Evolutionary conservation across 176 grass and related monocot species (phyloP).

Genomic region (Thalia dealbata): DNA sequence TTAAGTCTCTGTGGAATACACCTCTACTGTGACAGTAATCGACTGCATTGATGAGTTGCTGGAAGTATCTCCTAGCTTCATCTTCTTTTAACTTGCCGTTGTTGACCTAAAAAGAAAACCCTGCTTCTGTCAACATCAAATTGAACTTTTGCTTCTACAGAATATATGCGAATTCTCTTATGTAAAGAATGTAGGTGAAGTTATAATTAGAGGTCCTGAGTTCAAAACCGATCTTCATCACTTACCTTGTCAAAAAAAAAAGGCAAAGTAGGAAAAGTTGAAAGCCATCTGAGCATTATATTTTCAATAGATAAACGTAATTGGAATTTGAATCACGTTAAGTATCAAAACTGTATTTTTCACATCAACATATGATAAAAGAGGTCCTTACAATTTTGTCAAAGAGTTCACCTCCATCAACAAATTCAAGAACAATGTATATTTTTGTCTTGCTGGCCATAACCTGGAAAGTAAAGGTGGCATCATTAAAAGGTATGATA

Average conservation of each 20-base stretch:
- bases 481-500: neutral
- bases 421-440: constrained; percentile 99
- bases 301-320: neutral
- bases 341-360: no score
- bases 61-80: constrained; percentile 87
- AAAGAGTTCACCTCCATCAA: constrained; percentile 88
- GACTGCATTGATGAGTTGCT: constrained; percentile 94
- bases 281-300: neutral
- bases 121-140: neutral
- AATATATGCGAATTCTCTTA: neutral
- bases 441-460: constrained; percentile 94
- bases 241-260: no score
- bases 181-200: no score
- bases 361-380: neutral
- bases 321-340: neutral
- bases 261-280: no score
- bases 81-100: constrained; percentile 67
- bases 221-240: no score
- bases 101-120: constrained; percentile 43
- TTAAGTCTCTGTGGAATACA: constrained; percentile 93
- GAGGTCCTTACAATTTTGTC: constrained; percentile 74
- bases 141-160: neutral
- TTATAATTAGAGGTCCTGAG: no score
- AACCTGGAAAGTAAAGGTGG: constrained; percentile 41
- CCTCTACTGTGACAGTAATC: constrained; percentile 94